Base-by-base conservation (phyloP, 2,329 filamentous ascomycete species). In the Byssochlamys sp. region DNA sequence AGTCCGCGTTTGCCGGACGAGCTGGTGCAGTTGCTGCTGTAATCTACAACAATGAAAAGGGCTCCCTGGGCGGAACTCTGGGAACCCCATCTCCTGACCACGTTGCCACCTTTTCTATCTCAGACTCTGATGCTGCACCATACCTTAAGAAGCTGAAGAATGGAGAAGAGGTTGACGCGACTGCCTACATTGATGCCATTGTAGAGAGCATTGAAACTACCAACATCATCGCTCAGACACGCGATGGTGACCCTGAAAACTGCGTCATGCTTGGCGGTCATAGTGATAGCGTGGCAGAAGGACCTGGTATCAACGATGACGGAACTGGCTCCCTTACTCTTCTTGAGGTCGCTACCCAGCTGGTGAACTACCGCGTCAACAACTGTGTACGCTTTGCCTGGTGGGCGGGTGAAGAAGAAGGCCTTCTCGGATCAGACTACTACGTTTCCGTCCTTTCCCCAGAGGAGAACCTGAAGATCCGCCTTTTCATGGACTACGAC, bases 231-330 rank as follows among this genome's bases (percentile, higher is more conserved):
- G 84, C 84, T 4, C 80, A 83, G 62, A 83, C 82, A 10, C 80
- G 78, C 60, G 72, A 70, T 12, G 84, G 84, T 50, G 80, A 86
- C 67, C 78, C 80, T 19, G 71, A 82, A 61, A 84, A 85, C 65
- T 75, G 81, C 33, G 74, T 86, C 52, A 78, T 82, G 54, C 70
- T 86, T 12, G 83, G 83, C 49, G 83, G 78, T 2, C 84, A 87
- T 70, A 80, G 78, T 19, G 84, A 87, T 71, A 83, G 80, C 5
- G 84, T 86, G 24, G 75, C 77, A 28, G 79, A 77, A 2, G 84
- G 84, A 0, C 84, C 84, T 1, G 88, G 88, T 24, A 90, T 91
- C 78, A 91, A 91, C 70, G 88, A 91, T 64, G 86, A 91, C 65
- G 88, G 88, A 52, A 86, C 84, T 2, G 88, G 88, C 57, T 84